Conservation (phyloP, 2,329 filamentous ascomycete genomes). For the Bimuria novae-zelandiae region DNA sequence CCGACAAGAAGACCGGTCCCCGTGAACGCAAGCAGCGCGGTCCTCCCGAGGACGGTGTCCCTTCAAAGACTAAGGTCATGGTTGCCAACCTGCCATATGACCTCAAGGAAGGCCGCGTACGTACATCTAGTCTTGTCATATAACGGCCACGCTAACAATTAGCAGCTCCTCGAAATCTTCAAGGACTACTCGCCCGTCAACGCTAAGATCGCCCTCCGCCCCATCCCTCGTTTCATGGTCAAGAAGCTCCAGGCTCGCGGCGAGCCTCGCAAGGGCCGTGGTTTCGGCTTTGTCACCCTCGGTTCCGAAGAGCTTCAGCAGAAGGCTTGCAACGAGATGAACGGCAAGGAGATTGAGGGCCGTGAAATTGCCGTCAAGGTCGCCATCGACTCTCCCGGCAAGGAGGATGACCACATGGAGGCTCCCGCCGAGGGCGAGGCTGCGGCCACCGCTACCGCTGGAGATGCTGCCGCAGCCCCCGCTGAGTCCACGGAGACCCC, state of each 20-base stretch:
- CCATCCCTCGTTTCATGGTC: conserved; percentile 99
- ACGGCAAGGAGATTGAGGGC: conserved; percentile 98
- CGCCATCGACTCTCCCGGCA: conserved; percentile 98
- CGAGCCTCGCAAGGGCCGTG: conserved; percentile 97
- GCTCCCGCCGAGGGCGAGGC: conserved; percentile 48
- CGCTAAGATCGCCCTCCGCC: conserved; percentile 97
- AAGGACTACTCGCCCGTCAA: conserved; percentile 87
- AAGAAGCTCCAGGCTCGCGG: conserved; percentile 99
- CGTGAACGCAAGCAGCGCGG: conserved; percentile 79
- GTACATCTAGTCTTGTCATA: conserved; percentile 28
- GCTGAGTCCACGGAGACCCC: conserved; percentile 24
- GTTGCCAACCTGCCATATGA: conserved; percentile 99
- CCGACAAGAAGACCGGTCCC: conserved; percentile 53
- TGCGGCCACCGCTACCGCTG: conserved; percentile 36
- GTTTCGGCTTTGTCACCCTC: conserved; percentile 97
- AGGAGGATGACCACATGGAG: conserved; percentile 79
- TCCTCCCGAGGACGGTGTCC: conserved; percentile 93
- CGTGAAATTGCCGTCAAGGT: conserved; percentile 99
- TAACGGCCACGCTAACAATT: conserved; percentile 12
- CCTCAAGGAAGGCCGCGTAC: conserved; percentile 93
- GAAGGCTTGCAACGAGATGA: conserved; percentile 98
- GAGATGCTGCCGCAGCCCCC: conserved; percentile 15
- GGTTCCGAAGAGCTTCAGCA: conserved; percentile 94
- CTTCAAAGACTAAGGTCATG: conserved; percentile 99
- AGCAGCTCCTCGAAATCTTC: conserved; percentile 96